phyloP scores from a whole-genome alignment of 805 yeast species.

The Sporopachydermia lactativora region DNA sequence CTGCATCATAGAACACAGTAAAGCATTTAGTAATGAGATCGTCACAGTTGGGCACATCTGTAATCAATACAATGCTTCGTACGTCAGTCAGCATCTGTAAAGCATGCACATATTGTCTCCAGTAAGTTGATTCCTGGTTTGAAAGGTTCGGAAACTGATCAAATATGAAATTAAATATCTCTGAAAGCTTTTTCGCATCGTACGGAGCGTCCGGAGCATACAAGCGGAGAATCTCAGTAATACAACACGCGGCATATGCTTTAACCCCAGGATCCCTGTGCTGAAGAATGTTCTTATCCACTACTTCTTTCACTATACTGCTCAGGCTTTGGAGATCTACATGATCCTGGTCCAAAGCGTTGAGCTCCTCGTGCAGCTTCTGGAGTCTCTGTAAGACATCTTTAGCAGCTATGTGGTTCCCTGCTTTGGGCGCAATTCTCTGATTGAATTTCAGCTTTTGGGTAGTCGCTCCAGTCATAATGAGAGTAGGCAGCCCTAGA shows the following conservation, averaged over 20 bases:
- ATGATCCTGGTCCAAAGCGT: slow-evolving; percentile 45
- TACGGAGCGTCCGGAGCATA: slow-evolving; percentile 89
- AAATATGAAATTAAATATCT: slow-evolving; percentile 52
- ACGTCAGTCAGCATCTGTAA: slow-evolving; percentile 61
- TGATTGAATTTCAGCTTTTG: slow-evolving; percentile 25
- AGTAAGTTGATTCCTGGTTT: slow-evolving; percentile 39
- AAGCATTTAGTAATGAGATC: slow-evolving; percentile 41
- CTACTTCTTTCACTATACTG: slow-evolving; percentile 34
- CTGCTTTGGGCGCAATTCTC: slow-evolving; percentile 40
- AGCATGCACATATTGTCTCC: slow-evolving; percentile 47
- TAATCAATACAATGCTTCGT: slow-evolving; percentile 54
- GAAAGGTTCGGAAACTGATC: slow-evolving; percentile 42
- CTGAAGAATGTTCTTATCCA: slow-evolving; percentile 40
- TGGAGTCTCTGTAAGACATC: slow-evolving; percentile 46
- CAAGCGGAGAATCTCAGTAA: slow-evolving; percentile 61
- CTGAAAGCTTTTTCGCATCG: slow-evolving; percentile 44
- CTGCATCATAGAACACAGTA: slow-evolving; percentile 42
- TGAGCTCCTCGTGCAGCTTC: slow-evolving; percentile 46
- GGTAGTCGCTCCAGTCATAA: not conserved
- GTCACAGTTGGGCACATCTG: slow-evolving; percentile 57
- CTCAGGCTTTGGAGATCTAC: slow-evolving; percentile 33
- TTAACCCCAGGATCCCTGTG: slow-evolving; percentile 58
- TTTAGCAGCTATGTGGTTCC: slow-evolving; percentile 43
- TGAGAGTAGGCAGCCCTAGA: no score
- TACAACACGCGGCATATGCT: slow-evolving; percentile 55